Evolutionary conservation across 306 rosid species (phyloP).

Genomic region (Cucurbita argyrosperma): DNA sequence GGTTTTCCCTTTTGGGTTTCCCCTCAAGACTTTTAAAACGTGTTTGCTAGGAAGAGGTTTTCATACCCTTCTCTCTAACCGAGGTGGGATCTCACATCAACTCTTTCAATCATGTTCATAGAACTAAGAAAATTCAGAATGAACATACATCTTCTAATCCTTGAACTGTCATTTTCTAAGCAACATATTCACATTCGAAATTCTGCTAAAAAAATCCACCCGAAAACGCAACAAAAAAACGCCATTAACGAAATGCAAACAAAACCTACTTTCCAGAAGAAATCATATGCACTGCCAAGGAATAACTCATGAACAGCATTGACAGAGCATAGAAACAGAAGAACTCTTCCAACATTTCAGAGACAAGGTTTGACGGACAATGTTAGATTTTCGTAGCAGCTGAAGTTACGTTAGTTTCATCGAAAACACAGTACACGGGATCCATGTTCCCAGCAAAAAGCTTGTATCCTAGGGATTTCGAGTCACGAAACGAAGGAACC

Average conservation of each 20-base stretch:
- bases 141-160: not conserved
- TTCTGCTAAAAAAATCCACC: not conserved
- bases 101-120: no score
- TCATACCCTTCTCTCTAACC: no score
- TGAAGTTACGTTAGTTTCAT: not conserved
- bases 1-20: no score
- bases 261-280: not conserved
- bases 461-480: not conserved
- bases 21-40: no score
- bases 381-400: not conserved
- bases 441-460: not conserved
- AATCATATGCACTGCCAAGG: not conserved
- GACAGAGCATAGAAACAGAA: not conserved
- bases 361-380: not conserved
- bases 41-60: no score
- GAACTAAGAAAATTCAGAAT: not conserved
- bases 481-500: constrained; percentile 14
- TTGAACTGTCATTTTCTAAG: not conserved
- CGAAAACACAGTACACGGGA: not conserved
- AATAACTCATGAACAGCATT: not conserved
- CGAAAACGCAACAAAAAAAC: not conserved
- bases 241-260: not conserved
- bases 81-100: no score
- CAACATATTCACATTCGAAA: not conserved
- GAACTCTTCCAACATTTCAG: not conserved